These are phyloP conservation scores for Omphalea diandra DNA, from an alignment of 441 rosid genomes.

Conservation along the genomic window DNA sequence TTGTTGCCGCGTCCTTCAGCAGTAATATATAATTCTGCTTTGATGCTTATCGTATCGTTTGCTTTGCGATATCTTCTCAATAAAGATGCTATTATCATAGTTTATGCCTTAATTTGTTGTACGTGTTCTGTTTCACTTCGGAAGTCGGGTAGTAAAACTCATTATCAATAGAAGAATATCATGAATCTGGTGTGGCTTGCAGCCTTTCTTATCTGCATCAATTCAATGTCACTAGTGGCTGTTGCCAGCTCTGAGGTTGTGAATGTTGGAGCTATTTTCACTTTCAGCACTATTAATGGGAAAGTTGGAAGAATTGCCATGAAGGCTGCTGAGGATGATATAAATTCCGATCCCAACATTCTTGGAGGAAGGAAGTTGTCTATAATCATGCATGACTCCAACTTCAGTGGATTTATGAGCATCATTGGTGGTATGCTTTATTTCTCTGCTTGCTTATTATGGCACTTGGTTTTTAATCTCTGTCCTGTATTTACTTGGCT, in stretches of 20 bases:
- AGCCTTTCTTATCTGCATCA: constrained; percentile 35
- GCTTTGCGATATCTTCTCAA: neutral
- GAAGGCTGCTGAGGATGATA: constrained; percentile 74
- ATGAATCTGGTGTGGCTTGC: constrained; percentile 60
- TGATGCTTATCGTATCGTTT: neutral
- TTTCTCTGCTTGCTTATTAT: constrained; percentile 21
- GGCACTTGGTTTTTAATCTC: constrained; percentile 6
- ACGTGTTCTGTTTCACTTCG: constrained; percentile 6
- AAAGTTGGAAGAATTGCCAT: constrained; percentile 57
- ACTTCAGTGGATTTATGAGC: constrained; percentile 72
- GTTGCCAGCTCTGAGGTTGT: constrained; percentile 39
- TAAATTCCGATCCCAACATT: constrained; percentile 66
- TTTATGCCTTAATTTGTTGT: neutral
- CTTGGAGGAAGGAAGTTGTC: constrained; percentile 65
- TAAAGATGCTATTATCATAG: neutral
- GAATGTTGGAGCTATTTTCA: constrained; percentile 71
- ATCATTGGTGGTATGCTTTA: constrained; percentile 62
- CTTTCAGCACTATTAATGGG: constrained; percentile 49
- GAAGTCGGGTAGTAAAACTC: constrained; percentile 28
- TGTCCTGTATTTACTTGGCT: constrained; percentile 10
- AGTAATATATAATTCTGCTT: neutral
- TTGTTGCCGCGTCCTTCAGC: neutral
- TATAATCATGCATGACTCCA: constrained; percentile 56
- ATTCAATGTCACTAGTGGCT: constrained; percentile 40
- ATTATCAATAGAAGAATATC: constrained; percentile 18